These are phyloP conservation scores for Linderina pennispora DNA, from an alignment of 192 early-diverging fungal species.

Conservation along the genomic window DNA sequence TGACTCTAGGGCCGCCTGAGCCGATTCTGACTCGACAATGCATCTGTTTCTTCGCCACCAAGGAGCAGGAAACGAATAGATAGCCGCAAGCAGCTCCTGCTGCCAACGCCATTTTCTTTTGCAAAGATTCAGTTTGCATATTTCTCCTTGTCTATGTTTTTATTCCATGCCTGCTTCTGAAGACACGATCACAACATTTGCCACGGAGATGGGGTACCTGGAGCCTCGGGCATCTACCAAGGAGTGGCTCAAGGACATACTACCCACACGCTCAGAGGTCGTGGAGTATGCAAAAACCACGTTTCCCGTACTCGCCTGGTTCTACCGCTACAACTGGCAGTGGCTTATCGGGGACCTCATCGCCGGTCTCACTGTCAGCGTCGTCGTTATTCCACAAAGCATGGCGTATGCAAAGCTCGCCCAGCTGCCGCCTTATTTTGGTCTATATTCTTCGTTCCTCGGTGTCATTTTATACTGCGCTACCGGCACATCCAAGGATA, in stretches of 20 bases:
- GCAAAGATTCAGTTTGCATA: too few relatives aligned
- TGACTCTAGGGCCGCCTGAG: too few relatives aligned
- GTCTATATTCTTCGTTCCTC: conserved; percentile 58
- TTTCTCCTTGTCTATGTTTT: too few relatives aligned
- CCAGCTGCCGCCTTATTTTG: conserved; percentile 51
- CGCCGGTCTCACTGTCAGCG: conserved; percentile 55
- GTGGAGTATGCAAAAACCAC: neutral
- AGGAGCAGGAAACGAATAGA: too few relatives aligned
- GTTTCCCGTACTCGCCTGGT: neutral
- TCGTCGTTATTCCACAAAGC: conserved; percentile 55
- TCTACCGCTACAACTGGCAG: neutral
- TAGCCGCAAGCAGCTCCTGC: too few relatives aligned
- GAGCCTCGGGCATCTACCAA: neutral
- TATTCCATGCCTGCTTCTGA: too few relatives aligned
- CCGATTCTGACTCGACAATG: too few relatives aligned
- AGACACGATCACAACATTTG: too few relatives aligned
- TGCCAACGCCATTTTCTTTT: too few relatives aligned
- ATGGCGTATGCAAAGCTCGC: conserved; percentile 61
- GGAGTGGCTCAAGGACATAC: neutral
- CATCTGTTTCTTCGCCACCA: too few relatives aligned
- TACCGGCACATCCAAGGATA: conserved; percentile 56
- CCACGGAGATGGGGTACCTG: neutral
- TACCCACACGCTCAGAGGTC: neutral
- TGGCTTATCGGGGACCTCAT: conserved; percentile 54
- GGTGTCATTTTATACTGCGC: conserved; percentile 51